Evolutionary conservation across 345 rosid species (phyloP), one percentile per base, ranked within the genome.

Genomic region (Populus euphratica): DNA sequence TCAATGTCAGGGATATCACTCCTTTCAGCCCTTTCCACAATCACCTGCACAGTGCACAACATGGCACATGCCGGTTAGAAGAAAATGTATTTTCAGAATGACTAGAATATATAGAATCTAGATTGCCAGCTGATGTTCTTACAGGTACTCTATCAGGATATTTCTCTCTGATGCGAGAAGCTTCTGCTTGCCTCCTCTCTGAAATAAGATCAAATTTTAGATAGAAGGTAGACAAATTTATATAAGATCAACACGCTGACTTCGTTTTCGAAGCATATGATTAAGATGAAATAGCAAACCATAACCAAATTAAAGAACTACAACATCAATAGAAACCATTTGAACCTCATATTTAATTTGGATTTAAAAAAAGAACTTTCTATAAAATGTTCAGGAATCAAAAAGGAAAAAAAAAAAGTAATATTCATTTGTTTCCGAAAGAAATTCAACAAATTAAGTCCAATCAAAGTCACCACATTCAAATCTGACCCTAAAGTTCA

Each of bases 121-220:
- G 8, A 33, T 8, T 1, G 23, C 72, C 13, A 74, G 20, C 73
- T 68, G 31, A 66, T 16, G 31, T 59, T 69, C 86, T 84, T 85
- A 96, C 98, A 0, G 99, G 98, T 68, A 96, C 84, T 88, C 99
- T 90, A 50, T 96, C 99, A 13, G 96, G 92, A 81, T 93, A 93
- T 79, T 92, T 96, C 85, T 90, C 93, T 78, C 94, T 89, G 79
- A 93, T 91, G 69, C 97, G 94, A 47, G 86, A 21, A 72, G 97
- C 88, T 87, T 96, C 99, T 33, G 89, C 89, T 77, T 84, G 89
- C 82, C 99, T 91, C 86, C 89, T 87, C 87, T 96, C 99, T 91
- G 86, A 67, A 43, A 39, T 20, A 52, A 8, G 68, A 70, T 2
- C 27, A 21, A 52, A 50, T 59, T 9, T 43, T 41, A 35, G 61